A percentile compares a stretch with the other conserved stretches of the same genome.
phyloP scores from a whole-genome alignment of 2,329 filamentous ascomycete genomes.

The Dactylellina haptotyla region DNA sequence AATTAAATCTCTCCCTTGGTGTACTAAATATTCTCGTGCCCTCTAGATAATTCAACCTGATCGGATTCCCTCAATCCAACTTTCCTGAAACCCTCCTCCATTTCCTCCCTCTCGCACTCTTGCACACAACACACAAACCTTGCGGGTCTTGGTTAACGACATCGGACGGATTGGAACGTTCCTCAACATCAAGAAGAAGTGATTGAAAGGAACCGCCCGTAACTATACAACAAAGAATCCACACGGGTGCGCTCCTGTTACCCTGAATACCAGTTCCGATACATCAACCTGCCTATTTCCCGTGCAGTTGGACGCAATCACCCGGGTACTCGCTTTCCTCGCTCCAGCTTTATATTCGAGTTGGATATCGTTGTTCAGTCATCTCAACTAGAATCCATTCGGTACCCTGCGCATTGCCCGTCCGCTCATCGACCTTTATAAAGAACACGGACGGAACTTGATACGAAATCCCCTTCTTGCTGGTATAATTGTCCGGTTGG shows the following conservation, averaged over 20 bases:
- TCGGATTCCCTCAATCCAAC: slow-evolving; percentile 40
- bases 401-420: neutral
- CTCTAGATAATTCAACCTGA: slow-evolving; percentile 27
- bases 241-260: neutral
- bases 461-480: neutral
- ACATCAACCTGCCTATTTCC: neutral
- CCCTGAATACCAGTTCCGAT: neutral
- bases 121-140: slow-evolving; percentile 32
- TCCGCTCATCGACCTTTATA: neutral
- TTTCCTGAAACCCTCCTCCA: neutral
- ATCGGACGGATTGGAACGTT: slow-evolving; percentile 25
- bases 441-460: slow-evolving; percentile 6
- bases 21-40: slow-evolving; percentile 19
- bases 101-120: neutral
- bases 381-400: neutral
- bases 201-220: neutral
- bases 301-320: neutral
- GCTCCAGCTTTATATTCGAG: neutral
- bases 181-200: neutral
- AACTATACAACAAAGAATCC: neutral
- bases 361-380: slow-evolving; percentile 3
- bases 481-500: neutral
- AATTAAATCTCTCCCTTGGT: slow-evolving; percentile 6
- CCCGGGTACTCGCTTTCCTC: neutral
- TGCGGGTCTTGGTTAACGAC: slow-evolving; percentile 47